Evolutionary conservation across 768 basidiomycete species (phyloP).

Genomic region (Mycena rosella): DNA sequence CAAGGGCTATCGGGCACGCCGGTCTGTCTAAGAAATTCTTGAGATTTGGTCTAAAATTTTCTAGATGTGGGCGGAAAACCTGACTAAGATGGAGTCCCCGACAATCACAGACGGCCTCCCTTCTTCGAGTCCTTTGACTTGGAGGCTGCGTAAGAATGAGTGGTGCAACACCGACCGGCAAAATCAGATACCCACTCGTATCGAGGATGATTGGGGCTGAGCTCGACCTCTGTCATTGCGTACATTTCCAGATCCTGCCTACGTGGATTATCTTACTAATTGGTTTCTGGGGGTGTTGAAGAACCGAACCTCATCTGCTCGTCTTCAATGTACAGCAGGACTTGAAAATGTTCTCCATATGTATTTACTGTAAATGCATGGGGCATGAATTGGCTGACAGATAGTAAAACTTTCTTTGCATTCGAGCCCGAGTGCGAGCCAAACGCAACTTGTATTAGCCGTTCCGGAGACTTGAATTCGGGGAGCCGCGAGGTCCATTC

Average conservation of each 20-base stretch:
- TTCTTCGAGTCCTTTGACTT: constrained; percentile 69
- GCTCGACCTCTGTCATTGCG: constrained; percentile 50
- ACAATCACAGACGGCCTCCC: constrained; percentile 70
- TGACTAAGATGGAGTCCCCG: constrained; percentile 60
- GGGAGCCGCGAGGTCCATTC: constrained; percentile 50
- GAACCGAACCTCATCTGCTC: constrained; percentile 60
- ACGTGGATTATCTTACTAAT: constrained; percentile 21
- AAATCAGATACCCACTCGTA: constrained; percentile 56
- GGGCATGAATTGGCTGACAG: constrained; percentile 54
- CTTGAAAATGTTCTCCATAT: constrained; percentile 60
- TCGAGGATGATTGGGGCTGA: constrained; percentile 51
- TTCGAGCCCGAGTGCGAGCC: constrained; percentile 30
- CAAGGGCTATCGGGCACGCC: constrained; percentile 43
- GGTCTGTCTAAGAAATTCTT: constrained; percentile 32
- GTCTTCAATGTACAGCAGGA: constrained; percentile 64
- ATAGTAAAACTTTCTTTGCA: constrained; percentile 33
- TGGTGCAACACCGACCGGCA: neutral
- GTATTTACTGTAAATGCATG: constrained; percentile 49
- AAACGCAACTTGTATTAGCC: constrained; percentile 49
- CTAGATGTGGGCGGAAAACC: constrained; percentile 34
- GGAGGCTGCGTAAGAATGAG: constrained; percentile 50
- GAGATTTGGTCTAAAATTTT: neutral
- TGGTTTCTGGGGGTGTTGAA: no score
- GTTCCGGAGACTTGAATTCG: constrained; percentile 47
- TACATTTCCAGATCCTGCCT: constrained; percentile 56